Percentiles rank a stretch among this genome's conserved stretches.
Evolutionary conservation across 345 rosid genomes (phyloP).

Genomic region (Triadica sebifera): DNA sequence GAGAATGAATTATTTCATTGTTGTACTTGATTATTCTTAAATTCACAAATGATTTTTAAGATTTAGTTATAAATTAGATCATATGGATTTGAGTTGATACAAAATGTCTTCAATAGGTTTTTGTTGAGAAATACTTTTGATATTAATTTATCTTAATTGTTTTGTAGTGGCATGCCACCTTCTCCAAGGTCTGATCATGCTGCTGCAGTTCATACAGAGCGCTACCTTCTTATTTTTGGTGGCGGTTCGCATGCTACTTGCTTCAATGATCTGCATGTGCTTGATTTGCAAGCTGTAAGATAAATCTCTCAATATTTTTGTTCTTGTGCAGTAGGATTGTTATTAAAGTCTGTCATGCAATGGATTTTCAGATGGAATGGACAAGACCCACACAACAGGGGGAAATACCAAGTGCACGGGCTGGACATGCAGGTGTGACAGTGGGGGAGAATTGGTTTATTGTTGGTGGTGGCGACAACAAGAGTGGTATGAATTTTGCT

Average conservation of each 20-base stretch:
- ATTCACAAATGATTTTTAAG: background rate
- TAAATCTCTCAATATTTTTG: conserved; percentile 20
- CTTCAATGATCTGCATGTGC: conserved; percentile 92
- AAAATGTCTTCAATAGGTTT: conserved; percentile 12
- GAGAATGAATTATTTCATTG: background rate
- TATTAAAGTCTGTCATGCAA: conserved; percentile 14
- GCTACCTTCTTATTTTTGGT: conserved; percentile 93
- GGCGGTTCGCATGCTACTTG: conserved; percentile 97
- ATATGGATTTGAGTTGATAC: conserved; percentile 8
- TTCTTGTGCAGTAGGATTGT: conserved; percentile 12
- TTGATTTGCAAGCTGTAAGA: conserved; percentile 95
- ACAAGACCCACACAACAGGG: conserved; percentile 93
- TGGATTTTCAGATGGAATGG: conserved; percentile 87
- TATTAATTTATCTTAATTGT: conserved; percentile 15
- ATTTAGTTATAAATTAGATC: background rate
- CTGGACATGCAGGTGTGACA: conserved; percentile 97
- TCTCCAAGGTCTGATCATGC: conserved; percentile 98
- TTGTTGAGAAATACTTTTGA: conserved; percentile 10
- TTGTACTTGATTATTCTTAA: background rate
- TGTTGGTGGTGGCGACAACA: conserved; percentile 99
- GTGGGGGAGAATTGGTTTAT: conserved; percentile 99
- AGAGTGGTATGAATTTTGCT: conserved; percentile 61
- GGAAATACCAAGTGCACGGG: conserved; percentile 80
- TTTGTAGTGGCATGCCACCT: conserved; percentile 84
- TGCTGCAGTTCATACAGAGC: conserved; percentile 96